Conservation (phyloP, 805 yeast genomes). For the Starmerella bacillaris region DNA sequence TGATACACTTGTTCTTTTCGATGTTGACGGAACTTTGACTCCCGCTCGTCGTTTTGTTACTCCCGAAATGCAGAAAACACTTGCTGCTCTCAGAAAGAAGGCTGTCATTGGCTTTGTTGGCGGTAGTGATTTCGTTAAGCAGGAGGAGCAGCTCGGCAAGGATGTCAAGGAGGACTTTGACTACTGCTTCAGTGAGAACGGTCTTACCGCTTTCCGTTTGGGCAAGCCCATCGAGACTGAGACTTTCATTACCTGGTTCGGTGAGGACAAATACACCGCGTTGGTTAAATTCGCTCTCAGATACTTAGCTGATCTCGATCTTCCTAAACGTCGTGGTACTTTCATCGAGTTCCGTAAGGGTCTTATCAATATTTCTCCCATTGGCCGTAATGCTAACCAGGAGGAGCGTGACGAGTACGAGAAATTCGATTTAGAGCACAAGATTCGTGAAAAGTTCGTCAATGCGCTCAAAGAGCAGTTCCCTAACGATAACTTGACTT, state of each 20-base stretch:
- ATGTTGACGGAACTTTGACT: conserved; percentile 95
- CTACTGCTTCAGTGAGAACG: conserved; percentile 93
- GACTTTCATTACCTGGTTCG: conserved; percentile 88
- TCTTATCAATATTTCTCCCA: conserved; percentile 94
- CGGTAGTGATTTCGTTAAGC: conserved; percentile 87
- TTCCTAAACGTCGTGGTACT: conserved; percentile 97
- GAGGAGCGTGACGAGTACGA: conserved; percentile 88
- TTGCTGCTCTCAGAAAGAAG: conserved; percentile 67
- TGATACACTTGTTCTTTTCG: conserved; percentile 78
- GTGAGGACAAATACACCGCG: conserved; percentile 83
- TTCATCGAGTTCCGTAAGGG: conserved; percentile 98
- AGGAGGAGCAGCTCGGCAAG: conserved; percentile 85
- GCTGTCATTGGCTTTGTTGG: conserved; percentile 95
- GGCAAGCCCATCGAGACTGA: conserved; percentile 83
- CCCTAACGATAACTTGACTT: conserved; percentile 71
- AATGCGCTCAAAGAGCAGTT: conserved; percentile 66
- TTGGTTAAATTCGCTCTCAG: conserved; percentile 69
- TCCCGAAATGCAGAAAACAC: conserved; percentile 51
- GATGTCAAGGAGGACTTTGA: conserved; percentile 65
- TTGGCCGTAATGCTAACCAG: conserved; percentile 94
- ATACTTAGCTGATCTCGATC: conserved; percentile 68
- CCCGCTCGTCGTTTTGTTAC: conserved; percentile 70
- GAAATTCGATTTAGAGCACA: conserved; percentile 58
- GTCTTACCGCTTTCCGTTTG: conserved; percentile 87
- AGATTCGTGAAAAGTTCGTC: conserved; percentile 72